phyloP scores from a whole-genome alignment of 2,329 filamentous ascomycete genomes.

The Zalaria sp. region DNA sequence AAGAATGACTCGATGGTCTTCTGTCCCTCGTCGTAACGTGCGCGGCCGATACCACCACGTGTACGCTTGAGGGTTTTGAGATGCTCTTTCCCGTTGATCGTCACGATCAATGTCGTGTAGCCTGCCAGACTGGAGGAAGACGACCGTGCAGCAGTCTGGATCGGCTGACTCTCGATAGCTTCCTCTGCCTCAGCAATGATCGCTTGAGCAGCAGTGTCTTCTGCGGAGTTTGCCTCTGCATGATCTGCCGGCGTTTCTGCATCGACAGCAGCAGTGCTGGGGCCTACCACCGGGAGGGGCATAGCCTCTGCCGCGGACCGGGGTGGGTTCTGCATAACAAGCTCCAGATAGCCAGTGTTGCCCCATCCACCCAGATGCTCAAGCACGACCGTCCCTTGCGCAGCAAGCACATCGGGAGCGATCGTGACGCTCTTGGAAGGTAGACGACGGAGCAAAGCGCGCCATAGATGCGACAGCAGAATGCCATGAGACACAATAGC shows the following conservation, averaged over 20 bases:
- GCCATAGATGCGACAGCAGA: conserved; percentile 57
- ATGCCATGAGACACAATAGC: conserved; percentile 74
- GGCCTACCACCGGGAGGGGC: too few relatives aligned
- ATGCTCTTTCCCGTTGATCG: conserved; percentile 58
- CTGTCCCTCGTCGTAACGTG: conserved; percentile 61
- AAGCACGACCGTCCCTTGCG: conserved; percentile 24
- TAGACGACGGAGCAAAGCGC: conserved; percentile 44
- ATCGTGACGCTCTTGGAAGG: conserved; percentile 30
- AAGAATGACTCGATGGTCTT: conserved; percentile 69
- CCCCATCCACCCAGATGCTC: conserved; percentile 46
- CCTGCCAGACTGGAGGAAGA: conserved; percentile 10
- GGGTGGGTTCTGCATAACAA: background rate
- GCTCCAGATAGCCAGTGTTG: conserved; percentile 50
- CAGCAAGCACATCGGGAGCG: conserved; percentile 25
- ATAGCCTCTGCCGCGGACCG: background rate
- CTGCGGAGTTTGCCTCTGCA: background rate
- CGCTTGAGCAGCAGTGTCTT: background rate
- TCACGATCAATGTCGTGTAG: conserved; percentile 40
- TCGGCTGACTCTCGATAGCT: background rate
- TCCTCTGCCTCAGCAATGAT: background rate
- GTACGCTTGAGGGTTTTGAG: conserved; percentile 64
- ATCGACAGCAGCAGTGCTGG: background rate
- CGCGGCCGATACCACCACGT: conserved; percentile 67
- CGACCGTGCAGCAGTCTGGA: background rate
- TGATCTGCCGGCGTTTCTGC: background rate